Base-by-base conservation (phyloP, 495 filamentous ascomycete species). In the Aspergillus mulundensis region DNA sequence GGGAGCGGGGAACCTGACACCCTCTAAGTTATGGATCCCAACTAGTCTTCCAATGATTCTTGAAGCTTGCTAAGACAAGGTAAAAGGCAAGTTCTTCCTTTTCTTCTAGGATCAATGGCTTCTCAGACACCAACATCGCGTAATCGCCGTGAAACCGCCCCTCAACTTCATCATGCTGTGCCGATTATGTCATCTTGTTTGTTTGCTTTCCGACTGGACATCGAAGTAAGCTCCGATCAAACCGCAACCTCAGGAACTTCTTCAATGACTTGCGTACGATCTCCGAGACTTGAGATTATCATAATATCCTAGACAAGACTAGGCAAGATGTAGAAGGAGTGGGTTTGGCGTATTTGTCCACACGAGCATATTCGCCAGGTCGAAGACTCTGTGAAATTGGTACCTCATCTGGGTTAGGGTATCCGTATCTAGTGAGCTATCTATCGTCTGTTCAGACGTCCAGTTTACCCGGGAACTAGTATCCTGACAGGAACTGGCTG, bases 1-100 rank as follows among this genome's bases (percentile, higher is more conserved):
- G 32, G 28, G 7, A 43, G 61, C 53, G 61, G 61, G 57, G 57
- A 63, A 34, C 15, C 23, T 16, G 19, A 39, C 20, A 44, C 19
- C 20, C 23, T 46, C 34, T 6, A 36, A 14, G 34, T 36, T 12
- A 15, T 40, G 8, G 15, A 16, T 40, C 38, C 8, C 8, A 3
- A 3, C 5, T 40, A 40, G 5, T 18, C n/a, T 16, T 3, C 8
- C 5, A 16, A 3, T 40, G 18, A n/a, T n/a, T n/a, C n/a, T n/a
- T 16, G 38, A 18, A 40, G 38, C 38, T 40, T 18, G 38, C 14
- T n/a, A n/a, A 40, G 34, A 15, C 12, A 18, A 40, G 14, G n/a
- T 40, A 15, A 12, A 16, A 18, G 4, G 14, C 38, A 40, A 4
- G 18, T 2, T 28, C 25, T 28, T 8, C 3, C 25, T 28, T 28